These are phyloP conservation scores for Schwanniomyces polymorphus DNA, from an alignment of 805 yeast species.

Conservation along the genomic window DNA sequence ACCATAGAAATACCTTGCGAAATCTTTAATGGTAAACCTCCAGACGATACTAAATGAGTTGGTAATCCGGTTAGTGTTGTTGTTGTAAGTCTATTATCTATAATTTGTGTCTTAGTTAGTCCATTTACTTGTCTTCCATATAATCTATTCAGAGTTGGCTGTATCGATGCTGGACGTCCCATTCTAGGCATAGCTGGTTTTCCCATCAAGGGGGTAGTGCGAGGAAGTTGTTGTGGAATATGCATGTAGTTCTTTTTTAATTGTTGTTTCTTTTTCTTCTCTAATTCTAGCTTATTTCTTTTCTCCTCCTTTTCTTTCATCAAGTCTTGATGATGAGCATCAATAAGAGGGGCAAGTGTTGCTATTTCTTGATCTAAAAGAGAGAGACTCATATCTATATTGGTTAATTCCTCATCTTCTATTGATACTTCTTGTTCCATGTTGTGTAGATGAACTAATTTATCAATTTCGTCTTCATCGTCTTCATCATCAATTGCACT, in stretches of 20 bases:
- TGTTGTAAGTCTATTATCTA: slow-evolving; percentile 21
- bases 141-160: slow-evolving; percentile 41
- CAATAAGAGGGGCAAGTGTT: slow-evolving; percentile 37
- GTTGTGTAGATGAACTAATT: slow-evolving; percentile 34
- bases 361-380: slow-evolving; percentile 42
- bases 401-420: slow-evolving; percentile 15
- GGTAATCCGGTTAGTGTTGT: slow-evolving; percentile 19
- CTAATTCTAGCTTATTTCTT: slow-evolving; percentile 17
- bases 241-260: slow-evolving; percentile 1
- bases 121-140: slow-evolving; percentile 28
- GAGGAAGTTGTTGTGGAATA: slow-evolving; percentile 4
- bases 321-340: slow-evolving; percentile 32
- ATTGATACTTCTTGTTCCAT: slow-evolving; percentile 30
- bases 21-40: slow-evolving; percentile 14
- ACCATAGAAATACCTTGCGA: slow-evolving; percentile 15
- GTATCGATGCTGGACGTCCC: slow-evolving; percentile 48
- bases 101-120: slow-evolving; percentile 13
- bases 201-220: slow-evolving; percentile 30
- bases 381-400: slow-evolving; percentile 26
- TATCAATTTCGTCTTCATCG: slow-evolving; percentile 39
- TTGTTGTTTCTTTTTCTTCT: slow-evolving; percentile 16
- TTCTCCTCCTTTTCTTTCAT: slow-evolving; percentile 21
- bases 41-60: slow-evolving; percentile 17
- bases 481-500: slow-evolving; percentile 24
- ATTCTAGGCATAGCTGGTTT: slow-evolving; percentile 36